Evolutionary conservation across 768 basidiomycete genomes (phyloP), one percentile per base, ranked within the genome.

Genomic region (Tephrocybe rancida): DNA sequence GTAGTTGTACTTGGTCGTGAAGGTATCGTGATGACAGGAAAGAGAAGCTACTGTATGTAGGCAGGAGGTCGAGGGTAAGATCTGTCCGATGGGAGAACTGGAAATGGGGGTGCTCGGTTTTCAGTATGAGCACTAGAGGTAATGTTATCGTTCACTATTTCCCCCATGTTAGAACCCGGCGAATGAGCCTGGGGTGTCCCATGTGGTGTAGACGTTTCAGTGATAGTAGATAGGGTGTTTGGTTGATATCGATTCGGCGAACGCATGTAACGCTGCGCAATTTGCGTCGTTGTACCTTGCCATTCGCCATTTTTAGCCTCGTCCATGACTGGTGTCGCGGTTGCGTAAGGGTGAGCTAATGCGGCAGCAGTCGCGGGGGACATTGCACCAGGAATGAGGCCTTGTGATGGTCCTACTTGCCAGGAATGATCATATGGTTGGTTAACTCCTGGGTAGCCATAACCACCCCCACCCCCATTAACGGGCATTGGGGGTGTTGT

Each of bases 191-290:
- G 45, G 19, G 60, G 50, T 35, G 62, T 50, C 24, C 50, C 48
- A 21, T 45, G 62, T 29, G 52, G 58, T 8, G 59, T 57, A 19
- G 58, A 56, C 11, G 48, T 57, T 55, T 63, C 61, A n/a, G 58
- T 60, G 16, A 63, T 65, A 1, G 62, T 61, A 18, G 56, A 61
- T 32, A 65, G 19, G 5, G 54, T 57, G 14, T 45, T 53, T 18
- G 60, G 62, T 39, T 61, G 61, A 35, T 61, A 61, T n/a, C 56
- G 54, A 44, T 52, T 48, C 1, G 55, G 55, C 22, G 55, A 46
- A 19, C 58, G 55, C 27, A 53, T 52, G 39, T 56, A 55, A 11
- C 45, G 54, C 21, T 56, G 49, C 11, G 59, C 52, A 39, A 54
- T 59, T 39, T 61, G 54, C 43, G 56, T 24, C 22, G 58, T 55